phyloP scores from a whole-genome alignment of 2,329 filamentous ascomycete genomes.

The Orbilia ellipsospora region DNA sequence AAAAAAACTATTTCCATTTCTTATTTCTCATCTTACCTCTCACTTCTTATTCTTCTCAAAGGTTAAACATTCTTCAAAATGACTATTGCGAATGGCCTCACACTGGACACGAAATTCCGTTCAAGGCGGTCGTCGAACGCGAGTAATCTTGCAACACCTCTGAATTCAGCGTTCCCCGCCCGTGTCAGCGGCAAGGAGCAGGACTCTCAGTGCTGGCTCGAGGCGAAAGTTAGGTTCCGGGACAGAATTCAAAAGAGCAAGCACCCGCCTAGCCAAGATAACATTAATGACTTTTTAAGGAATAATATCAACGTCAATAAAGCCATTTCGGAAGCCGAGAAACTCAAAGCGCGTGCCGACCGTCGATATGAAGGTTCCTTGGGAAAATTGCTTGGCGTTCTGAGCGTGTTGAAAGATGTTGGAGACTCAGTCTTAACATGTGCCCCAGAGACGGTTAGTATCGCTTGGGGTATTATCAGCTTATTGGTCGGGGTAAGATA shows the following conservation, averaged over 20 bases:
- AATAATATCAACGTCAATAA: constrained; percentile 42
- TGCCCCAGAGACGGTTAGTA: constrained; percentile 32
- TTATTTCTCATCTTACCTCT: too few species aligned
- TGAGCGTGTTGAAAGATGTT: constrained; percentile 34
- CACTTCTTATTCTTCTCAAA: neutral
- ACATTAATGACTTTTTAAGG: constrained; percentile 20
- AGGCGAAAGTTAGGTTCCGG: constrained; percentile 35
- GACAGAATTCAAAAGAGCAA: constrained; percentile 23
- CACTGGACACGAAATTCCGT: constrained; percentile 1
- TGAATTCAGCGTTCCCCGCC: constrained; percentile 9
- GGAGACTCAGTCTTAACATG: constrained; percentile 36
- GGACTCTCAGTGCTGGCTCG: constrained; percentile 41
- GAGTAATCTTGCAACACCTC: constrained; percentile 4
- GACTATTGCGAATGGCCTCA: constrained; percentile 3
- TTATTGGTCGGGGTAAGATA: constrained; percentile 32
- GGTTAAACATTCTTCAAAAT: neutral
- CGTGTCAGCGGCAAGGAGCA: constrained; percentile 15
- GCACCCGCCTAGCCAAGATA: constrained; percentile 19
- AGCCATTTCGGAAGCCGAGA: constrained; percentile 33
- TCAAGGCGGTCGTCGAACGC: constrained; percentile 3
- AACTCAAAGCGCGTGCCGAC: constrained; percentile 26
- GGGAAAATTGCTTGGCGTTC: constrained; percentile 30
- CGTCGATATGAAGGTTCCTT: constrained; percentile 25
- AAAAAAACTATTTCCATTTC: too few species aligned
- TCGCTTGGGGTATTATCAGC: constrained; percentile 48